phyloP scores from a whole-genome alignment of 257 asterid genomes.

The Jacaranda copaia region DNA sequence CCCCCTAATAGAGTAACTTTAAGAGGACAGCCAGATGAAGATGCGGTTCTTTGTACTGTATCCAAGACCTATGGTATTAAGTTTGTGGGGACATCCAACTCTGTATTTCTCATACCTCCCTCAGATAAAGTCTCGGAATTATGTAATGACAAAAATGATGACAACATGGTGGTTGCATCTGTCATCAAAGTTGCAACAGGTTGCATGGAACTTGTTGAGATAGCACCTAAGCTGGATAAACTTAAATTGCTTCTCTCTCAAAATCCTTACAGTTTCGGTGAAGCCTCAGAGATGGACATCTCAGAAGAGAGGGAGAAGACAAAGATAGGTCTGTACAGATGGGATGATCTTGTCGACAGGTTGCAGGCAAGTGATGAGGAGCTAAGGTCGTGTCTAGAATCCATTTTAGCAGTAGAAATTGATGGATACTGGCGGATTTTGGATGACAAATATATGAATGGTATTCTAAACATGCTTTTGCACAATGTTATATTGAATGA shows the following conservation, averaged over 20 bases:
- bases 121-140: constrained; percentile 38
- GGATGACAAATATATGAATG: constrained; percentile 66
- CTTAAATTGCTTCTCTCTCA: constrained; percentile 79
- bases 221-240: constrained; percentile 86
- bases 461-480: constrained; percentile 71
- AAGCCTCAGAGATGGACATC: constrained; percentile 64
- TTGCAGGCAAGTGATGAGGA: constrained; percentile 91
- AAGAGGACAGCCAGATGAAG: constrained; percentile 95
- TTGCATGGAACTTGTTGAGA: constrained; percentile 86
- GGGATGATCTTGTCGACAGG: constrained; percentile 77
- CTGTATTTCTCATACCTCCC: constrained; percentile 89
- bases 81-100: constrained; percentile 93
- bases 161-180: constrained; percentile 55
- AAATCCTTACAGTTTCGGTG: constrained; percentile 68
- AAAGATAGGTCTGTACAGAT: constrained; percentile 58
- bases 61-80: constrained; percentile 89
- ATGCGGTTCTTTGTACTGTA: constrained; percentile 85
- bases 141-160: constrained; percentile 43
- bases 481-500: constrained; percentile 65
- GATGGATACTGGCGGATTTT: constrained; percentile 87
- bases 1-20: constrained; percentile 60
- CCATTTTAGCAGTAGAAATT: constrained; percentile 75
- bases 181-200: constrained; percentile 82
- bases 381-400: constrained; percentile 62
- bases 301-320: constrained; percentile 45